Evolutionary conservation across 352 stramenopile genomes (phyloP), one percentile per base, ranked within the genome.

Genomic region (Globisporangium barbulae): DNA sequence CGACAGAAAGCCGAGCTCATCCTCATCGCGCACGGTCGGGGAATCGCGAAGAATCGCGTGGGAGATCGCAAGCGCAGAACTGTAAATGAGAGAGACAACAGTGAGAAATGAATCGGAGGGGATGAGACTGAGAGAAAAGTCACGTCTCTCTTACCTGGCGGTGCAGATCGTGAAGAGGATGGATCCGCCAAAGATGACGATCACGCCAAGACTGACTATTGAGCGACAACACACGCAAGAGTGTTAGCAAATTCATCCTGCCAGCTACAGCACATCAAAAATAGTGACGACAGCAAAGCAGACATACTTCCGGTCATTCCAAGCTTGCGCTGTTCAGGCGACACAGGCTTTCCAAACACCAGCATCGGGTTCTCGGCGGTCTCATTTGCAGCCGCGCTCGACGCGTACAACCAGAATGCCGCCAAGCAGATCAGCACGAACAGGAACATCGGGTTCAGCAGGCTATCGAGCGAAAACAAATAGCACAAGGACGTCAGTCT

Each of bases 111-210:
- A 25, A 48, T 35, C 15, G 37, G n/a, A 21, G 1, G 28, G 30
- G 31, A 44, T 12, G 17, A 21, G 9, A 44, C 19, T n/a, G 6
- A 0, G 31, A 44, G 22, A 1, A 10, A 10, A 17, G 47, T 63
- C 17, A 65, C 19, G 60, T 25, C 5, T 7, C 31, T n/a, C 58
- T 61, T 74, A 95, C 86, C 86, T 95, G 42, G 85, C 81, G 41
- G 78, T 88, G 67, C 79, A 90, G 63, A 95, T 93, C 41, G 84
- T 93, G 59, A 95, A 93, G n/a, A 95, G 72, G 50, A 95, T 91
- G 3, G 84, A 93, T 42, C 86, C 86, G 63, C 86, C 86, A 42
- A 95, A 95, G 41, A 93, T 74, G 37, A 95, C 78, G 63, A 95
- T 83, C 37, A 95, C 79, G 19, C 70, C 73, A 50, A 87, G 64